phyloP scores from a whole-genome alignment of 495 filamentous ascomycete genomes.

The Aspergillus sclerotiicarbonarius region DNA sequence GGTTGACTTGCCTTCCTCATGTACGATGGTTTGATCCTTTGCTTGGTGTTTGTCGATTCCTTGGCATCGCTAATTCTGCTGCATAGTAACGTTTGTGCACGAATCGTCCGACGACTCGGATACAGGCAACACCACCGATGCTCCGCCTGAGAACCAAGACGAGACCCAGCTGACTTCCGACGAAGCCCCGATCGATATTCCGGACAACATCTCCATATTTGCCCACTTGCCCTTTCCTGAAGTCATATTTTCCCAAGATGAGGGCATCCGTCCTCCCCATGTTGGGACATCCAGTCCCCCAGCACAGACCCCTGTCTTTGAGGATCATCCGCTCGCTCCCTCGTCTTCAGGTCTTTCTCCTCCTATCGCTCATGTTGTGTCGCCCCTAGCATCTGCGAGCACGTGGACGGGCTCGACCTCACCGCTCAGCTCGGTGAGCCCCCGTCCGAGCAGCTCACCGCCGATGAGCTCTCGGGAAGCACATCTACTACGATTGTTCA shows the following conservation, averaged over 20 bases:
- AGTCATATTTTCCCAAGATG: not conserved
- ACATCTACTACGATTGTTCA: slow-evolving; percentile 33
- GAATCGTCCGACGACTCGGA: slow-evolving; percentile 24
- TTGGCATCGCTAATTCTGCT: not conserved
- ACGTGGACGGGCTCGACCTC: slow-evolving; percentile 17
- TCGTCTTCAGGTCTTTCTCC: slow-evolving; percentile 17
- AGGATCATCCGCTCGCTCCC: slow-evolving; percentile 2
- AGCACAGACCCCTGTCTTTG: not conserved
- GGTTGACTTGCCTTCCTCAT: slow-evolving; percentile 30
- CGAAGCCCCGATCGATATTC: not conserved
- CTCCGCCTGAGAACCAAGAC: not conserved
- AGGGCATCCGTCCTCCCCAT: not conserved
- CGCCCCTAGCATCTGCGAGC: slow-evolving; percentile 15
- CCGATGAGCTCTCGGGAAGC: slow-evolving; percentile 32
- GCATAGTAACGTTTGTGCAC: slow-evolving; percentile 34
- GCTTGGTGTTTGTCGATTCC: not conserved
- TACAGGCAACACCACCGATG: slow-evolving; percentile 9
- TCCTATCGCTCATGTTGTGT: slow-evolving; percentile 1
- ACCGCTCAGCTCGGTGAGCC: slow-evolving; percentile 14
- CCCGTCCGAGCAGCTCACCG: slow-evolving; percentile 4
- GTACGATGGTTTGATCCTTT: slow-evolving; percentile 17
- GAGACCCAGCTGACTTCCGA: not conserved
- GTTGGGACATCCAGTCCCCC: not conserved
- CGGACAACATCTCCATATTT: not conserved
- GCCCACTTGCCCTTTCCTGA: not conserved